Percentiles rank a stretch among this genome's conserved stretches.
Evolutionary conservation across 2,329 filamentous ascomycete species (phyloP).

Genomic region (Westerdykella ornata): DNA sequence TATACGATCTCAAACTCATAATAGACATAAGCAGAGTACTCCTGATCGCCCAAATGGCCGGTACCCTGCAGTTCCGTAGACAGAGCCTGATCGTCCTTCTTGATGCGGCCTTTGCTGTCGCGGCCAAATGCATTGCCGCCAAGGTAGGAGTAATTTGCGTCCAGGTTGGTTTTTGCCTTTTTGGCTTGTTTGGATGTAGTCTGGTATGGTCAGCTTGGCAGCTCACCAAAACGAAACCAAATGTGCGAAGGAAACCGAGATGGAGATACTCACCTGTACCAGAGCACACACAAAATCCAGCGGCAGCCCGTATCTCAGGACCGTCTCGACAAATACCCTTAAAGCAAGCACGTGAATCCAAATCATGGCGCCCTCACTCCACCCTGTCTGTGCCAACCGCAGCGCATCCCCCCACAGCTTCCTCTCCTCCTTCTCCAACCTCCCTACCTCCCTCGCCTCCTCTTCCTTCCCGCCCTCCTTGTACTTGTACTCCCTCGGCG

Average conservation of each 20-base stretch:
- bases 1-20: slow-evolving; percentile 76
- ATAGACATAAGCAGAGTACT: slow-evolving; percentile 95
- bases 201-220: slow-evolving; percentile 44
- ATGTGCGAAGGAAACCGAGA: too few species aligned
- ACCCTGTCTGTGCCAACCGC: slow-evolving; percentile 80
- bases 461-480: slow-evolving; percentile 84
- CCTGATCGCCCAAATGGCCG: slow-evolving; percentile 61
- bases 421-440: slow-evolving; percentile 74
- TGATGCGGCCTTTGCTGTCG: slow-evolving; percentile 87
- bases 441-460: slow-evolving; percentile 79
- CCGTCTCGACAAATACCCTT: slow-evolving; percentile 93
- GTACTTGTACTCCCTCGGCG: slow-evolving; percentile 88
- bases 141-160: slow-evolving; percentile 81
- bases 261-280: slow-evolving; percentile 58
- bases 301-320: slow-evolving; percentile 90
- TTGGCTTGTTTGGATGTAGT: slow-evolving; percentile 74
- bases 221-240: background rate
- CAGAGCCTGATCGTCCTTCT: slow-evolving; percentile 76
- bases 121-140: slow-evolving; percentile 89
- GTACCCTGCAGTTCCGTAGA: slow-evolving; percentile 79
- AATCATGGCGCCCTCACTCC: slow-evolving; percentile 92
- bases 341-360: slow-evolving; percentile 90
- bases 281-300: slow-evolving; percentile 81
- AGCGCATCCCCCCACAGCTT: slow-evolving; percentile 91
- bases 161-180: slow-evolving; percentile 61